Evolutionary conservation across 768 basidiomycete species (phyloP).

Genomic region (Strobilomyces confusus): DNA sequence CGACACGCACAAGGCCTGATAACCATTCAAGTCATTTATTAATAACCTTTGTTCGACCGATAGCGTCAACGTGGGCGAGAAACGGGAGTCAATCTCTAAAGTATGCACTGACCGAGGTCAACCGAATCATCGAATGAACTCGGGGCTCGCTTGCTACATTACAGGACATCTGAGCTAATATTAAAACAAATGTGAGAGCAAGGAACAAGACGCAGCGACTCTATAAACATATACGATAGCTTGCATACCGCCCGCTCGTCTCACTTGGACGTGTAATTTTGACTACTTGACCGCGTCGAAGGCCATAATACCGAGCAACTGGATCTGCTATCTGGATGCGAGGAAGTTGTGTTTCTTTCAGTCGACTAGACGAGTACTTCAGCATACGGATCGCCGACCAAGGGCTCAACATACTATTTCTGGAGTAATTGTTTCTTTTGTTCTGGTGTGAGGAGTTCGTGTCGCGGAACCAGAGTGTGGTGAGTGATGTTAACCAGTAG

Average conservation of each 20-base stretch:
- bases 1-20: background rate
- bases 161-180: slow-evolving; percentile 10
- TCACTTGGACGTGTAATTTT: slow-evolving; percentile 97
- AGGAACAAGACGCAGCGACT: background rate
- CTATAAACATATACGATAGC: slow-evolving; percentile 88
- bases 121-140: slow-evolving; percentile 3
- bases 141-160: slow-evolving; percentile 11
- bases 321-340: slow-evolving; percentile 96
- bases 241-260: slow-evolving; percentile 91
- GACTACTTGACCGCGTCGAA: slow-evolving; percentile 93
- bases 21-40: background rate
- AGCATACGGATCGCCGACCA: slow-evolving; percentile 5
- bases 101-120: slow-evolving; percentile 1
- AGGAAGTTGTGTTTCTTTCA: slow-evolving; percentile 97
- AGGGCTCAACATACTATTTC: slow-evolving; percentile 73
- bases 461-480: slow-evolving; percentile 91
- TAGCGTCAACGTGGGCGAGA: background rate
- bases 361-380: slow-evolving; percentile 54
- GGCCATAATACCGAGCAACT: slow-evolving; percentile 97
- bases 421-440: slow-evolving; percentile 84
- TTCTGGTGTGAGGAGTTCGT: slow-evolving; percentile 80
- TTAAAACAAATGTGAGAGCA: slow-evolving; percentile 1
- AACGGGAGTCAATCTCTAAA: background rate
- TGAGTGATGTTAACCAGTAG: slow-evolving; percentile 96
- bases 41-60: background rate